Conservation (phyloP, 202 grass and related monocot species). For the Musa balbisiana region DNA sequence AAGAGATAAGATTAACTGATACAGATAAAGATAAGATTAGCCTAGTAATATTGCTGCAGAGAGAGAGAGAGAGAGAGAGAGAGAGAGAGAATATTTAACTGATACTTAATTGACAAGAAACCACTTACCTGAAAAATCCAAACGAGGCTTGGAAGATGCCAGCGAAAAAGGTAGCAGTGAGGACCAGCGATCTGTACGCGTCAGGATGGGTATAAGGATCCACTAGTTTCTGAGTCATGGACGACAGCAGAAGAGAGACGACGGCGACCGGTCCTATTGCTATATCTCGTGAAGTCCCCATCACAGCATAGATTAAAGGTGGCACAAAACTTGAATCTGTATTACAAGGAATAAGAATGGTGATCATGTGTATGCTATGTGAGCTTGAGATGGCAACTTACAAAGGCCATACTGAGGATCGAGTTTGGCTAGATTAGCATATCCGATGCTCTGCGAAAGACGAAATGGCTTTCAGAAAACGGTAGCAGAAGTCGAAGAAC, state of each 20-base stretch:
- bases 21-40: too few species aligned
- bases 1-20: too few species aligned
- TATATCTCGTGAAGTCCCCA: constrained; percentile 86
- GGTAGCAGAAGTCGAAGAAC: not conserved
- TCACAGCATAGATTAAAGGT: constrained; percentile 81
- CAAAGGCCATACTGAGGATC: constrained; percentile 90
- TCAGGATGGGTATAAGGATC: constrained; percentile 19
- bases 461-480: not conserved
- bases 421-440: constrained; percentile 84
- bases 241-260: constrained; percentile 86
- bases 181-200: constrained; percentile 6
- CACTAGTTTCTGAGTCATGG: constrained; percentile 77
- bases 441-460: constrained; percentile 83
- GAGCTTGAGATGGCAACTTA: constrained; percentile 36
- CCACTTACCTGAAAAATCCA: constrained; percentile 17
- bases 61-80: not conserved
- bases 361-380: not conserved
- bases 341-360: not conserved
- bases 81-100: not conserved
- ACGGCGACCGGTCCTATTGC: constrained; percentile 90
- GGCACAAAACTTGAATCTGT: constrained; percentile 83
- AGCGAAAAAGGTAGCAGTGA: constrained; percentile 24
- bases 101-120: not conserved
- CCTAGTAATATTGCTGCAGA: not conserved
- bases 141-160: constrained; percentile 22